Evolutionary conservation across 1,139 yeast genomes (phyloP).

Genomic region (Blastobotrys aristatus): DNA sequence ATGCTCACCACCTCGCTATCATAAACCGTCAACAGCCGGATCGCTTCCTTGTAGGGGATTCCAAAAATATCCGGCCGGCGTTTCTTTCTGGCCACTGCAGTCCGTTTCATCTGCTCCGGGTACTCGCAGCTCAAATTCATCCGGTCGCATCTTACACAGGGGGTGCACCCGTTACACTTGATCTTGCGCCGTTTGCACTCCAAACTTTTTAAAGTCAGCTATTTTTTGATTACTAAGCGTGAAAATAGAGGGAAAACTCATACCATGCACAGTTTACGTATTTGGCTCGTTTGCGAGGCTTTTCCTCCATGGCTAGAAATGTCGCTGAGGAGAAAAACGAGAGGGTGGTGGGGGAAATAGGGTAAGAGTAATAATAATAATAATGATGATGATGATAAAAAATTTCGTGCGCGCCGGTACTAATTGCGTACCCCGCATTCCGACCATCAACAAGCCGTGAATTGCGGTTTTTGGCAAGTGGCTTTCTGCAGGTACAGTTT

Average conservation of each 20-base stretch:
- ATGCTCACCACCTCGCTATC: conserved; percentile 27
- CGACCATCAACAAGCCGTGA: too few species aligned
- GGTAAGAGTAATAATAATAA: too few species aligned
- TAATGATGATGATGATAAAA: too few species aligned
- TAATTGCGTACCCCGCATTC: too few species aligned
- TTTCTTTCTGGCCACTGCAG: neutral
- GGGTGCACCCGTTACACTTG: conserved; percentile 18
- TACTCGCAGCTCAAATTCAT: conserved; percentile 17
- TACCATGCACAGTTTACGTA: conserved; percentile 24
- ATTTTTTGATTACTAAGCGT: neutral
- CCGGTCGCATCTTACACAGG: conserved; percentile 20
- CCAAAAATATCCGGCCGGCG: conserved; percentile 15
- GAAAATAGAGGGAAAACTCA: conserved; percentile 1
- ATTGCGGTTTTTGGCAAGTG: too few species aligned
- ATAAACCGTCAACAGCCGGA: conserved; percentile 19
- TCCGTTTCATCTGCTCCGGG: conserved; percentile 12
- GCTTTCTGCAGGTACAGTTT: too few species aligned
- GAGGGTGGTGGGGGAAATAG: too few species aligned
- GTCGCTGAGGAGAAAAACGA: too few species aligned
- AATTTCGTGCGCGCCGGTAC: too few species aligned
- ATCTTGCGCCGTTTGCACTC: conserved; percentile 24
- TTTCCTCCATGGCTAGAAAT: neutral
- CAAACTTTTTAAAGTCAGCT: conserved; percentile 9
- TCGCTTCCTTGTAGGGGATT: conserved; percentile 19
- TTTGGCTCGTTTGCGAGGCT: conserved; percentile 17